Conservation (phyloP, 345 rosid species). For the Dipteronia sinensis region DNA sequence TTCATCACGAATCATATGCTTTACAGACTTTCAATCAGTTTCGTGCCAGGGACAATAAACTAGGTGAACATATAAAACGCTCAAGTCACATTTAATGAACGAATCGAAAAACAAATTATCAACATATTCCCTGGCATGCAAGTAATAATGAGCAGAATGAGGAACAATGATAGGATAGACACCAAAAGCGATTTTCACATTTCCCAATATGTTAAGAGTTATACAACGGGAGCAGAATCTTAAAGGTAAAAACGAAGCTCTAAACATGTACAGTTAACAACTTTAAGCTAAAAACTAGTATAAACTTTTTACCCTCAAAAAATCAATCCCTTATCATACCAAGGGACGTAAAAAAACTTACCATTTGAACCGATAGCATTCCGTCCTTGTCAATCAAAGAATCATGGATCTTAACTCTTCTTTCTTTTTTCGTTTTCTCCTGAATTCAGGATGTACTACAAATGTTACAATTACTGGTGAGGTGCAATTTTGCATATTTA, state of each 20-base stretch:
- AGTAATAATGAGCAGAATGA: too few relatives aligned
- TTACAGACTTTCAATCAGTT: not conserved
- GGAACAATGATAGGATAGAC: not conserved
- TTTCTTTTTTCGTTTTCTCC: not conserved
- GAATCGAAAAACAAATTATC: not conserved
- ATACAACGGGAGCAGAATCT: not conserved
- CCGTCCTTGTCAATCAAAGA: not conserved
- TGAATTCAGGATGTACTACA: not conserved
- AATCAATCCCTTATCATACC: not conserved
- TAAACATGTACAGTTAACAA: not conserved
- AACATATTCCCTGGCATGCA: not conserved
- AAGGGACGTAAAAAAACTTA: not conserved
- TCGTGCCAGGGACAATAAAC: not conserved
- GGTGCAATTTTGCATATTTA: not conserved
- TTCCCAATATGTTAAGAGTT: too few relatives aligned
- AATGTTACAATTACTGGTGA: not conserved
- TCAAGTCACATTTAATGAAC: not conserved
- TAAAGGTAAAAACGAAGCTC: not conserved
- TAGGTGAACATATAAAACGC: not conserved
- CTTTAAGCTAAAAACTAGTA: not conserved
- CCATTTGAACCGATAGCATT: not conserved
- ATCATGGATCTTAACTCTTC: not conserved
- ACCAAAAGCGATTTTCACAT: not conserved
- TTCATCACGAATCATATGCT: not conserved
- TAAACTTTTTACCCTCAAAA: not conserved